Evolutionary conservation across 164 flowering plant genomes (phyloP).

Genomic region (Buxus sempervirens): DNA sequence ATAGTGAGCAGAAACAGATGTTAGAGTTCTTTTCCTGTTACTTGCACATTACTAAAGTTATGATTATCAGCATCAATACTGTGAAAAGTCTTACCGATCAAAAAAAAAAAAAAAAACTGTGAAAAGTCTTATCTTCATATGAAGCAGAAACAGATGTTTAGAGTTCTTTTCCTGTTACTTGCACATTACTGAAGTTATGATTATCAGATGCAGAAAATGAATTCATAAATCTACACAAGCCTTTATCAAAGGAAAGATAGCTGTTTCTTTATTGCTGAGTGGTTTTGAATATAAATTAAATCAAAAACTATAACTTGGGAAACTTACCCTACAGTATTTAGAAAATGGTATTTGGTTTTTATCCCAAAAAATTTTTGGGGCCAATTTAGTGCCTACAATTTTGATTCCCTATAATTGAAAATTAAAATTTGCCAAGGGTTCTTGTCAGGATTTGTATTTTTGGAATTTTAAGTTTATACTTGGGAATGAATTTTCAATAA

Average conservation of each 20-base stretch:
- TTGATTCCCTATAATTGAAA: background rate
- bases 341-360: background rate
- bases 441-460: background rate
- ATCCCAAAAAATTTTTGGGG: background rate
- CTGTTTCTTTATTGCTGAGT: too few species aligned
- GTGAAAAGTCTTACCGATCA: too few species aligned
- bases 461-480: background rate
- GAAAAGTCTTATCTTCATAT: slow-evolving; percentile 48
- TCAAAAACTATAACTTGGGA: too few species aligned
- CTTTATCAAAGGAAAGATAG: too few species aligned
- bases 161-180: background rate
- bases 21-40: slow-evolving; percentile 13
- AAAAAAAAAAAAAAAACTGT: slow-evolving; percentile 52
- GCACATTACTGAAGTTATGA: background rate
- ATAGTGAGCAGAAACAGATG: slow-evolving; percentile 55
- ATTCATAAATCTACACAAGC: too few species aligned
- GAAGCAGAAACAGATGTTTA: slow-evolving; percentile 54
- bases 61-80: too few species aligned
- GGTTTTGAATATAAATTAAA: too few species aligned
- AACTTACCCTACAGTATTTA: too few species aligned
- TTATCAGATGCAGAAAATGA: too few species aligned
- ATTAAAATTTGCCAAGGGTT: background rate
- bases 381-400: background rate
- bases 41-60: background rate
- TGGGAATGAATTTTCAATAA: background rate